Base-by-base conservation (phyloP, 164 flowering plant genomes). In the Buxus sempervirens region DNA sequence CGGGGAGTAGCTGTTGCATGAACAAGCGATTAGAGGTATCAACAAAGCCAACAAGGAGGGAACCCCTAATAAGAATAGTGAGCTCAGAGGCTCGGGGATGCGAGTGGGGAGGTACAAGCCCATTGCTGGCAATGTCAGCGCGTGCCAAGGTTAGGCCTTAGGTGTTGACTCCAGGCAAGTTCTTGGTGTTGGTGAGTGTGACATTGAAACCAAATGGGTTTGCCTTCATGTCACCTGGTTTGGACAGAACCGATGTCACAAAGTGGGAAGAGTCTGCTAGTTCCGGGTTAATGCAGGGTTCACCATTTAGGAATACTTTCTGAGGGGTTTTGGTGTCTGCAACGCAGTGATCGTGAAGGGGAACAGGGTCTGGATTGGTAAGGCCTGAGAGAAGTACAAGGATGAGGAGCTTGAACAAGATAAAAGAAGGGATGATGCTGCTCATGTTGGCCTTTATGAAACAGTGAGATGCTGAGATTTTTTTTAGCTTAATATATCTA, bases 41-140 rank as follows among this genome's bases (percentile, higher is more conserved):
- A 0, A 86, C 79, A 58, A 88, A 89, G 54, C 97, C 94, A 54
- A 86, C 96, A 4, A 80, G 73, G 53, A 84, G 63, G 0, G 56
- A 14, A 1, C 90, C 84, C 53, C 71, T 55, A 19, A 82, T 67
- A 69, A 85, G 73, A 16, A 72, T 72, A 60, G 83, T 77, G 19
- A 88, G 83, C 62, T 91, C 91, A 2, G 95, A 82, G 70, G 91
- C 97, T 69, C 97, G 76, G 15, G 95, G 94, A 73, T 89, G 97
- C 19, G 83, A 72, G 67, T 89, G 94, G 8, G 80, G 87, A 0
- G 90, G 88, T 0, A 91, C 85, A 0, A 81, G 59, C 38, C 90
- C 88, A 23, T 67, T 27, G 0, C 71, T 69, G 0, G 75, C 85
- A 0, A 89, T 68, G 67, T 88, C 91, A 0, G 79, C 45, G 0